Percentiles rank a stretch among this genome's conserved stretches.
Conservation (phyloP, 768 basidiomycete species). For the Termitomyces sp. region DNA sequence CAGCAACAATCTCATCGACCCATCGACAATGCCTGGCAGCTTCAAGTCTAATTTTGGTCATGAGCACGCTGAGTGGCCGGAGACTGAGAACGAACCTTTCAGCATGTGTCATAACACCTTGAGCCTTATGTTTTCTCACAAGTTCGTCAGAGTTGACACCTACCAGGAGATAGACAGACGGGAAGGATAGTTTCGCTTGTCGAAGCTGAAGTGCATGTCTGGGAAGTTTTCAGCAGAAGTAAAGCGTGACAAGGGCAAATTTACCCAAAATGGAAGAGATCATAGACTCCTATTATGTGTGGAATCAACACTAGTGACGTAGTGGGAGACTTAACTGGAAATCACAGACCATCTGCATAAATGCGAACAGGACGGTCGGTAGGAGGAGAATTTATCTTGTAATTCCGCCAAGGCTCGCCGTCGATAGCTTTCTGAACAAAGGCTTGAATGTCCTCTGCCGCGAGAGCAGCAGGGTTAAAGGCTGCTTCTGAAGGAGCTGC, state of each 20-base stretch:
- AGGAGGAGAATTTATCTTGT: slow-evolving; percentile 86
- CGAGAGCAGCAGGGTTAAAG: slow-evolving; percentile 64
- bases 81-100: slow-evolving; percentile 33
- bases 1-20: slow-evolving; percentile 91
- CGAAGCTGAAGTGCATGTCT: slow-evolving; percentile 94
- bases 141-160: slow-evolving; percentile 92
- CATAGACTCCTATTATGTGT: slow-evolving; percentile 73
- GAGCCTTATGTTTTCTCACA: slow-evolving; percentile 72
- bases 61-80: neutral
- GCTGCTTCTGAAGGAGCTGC: slow-evolving; percentile 27
- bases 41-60: slow-evolving; percentile 52
- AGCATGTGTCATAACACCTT: slow-evolving; percentile 80
- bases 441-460: slow-evolving; percentile 70
- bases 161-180: slow-evolving; percentile 82
- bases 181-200: slow-evolving; percentile 93
- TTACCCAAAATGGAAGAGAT: slow-evolving; percentile 95
- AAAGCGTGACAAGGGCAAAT: slow-evolving; percentile 15
- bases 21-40: slow-evolving; percentile 93
- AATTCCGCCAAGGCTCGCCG: slow-evolving; percentile 57
- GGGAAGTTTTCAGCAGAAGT: slow-evolving; percentile 5
- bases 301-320: slow-evolving; percentile 24
- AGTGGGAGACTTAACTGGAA: slow-evolving; percentile 4
- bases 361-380: slow-evolving; percentile 75
- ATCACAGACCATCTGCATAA: slow-evolving; percentile 82
- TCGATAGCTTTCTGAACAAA: slow-evolving; percentile 75